Percentiles rank a stretch among this genome's conserved stretches.
Conservation (phyloP, 495 filamentous ascomycete genomes). For the Penicillium paradoxum region DNA sequence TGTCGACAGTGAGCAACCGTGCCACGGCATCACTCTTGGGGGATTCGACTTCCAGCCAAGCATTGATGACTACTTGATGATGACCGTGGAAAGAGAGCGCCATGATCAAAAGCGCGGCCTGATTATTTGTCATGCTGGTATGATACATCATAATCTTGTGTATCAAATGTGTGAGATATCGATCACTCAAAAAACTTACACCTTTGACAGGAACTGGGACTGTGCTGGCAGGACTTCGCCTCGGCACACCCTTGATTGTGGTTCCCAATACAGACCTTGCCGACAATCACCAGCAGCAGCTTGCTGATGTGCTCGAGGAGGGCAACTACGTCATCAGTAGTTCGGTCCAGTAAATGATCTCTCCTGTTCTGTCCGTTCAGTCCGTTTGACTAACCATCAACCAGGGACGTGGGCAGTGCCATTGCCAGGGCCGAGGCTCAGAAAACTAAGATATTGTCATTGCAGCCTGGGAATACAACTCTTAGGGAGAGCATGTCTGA, state of each 20-base stretch:
- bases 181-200: background rate
- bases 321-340: conserved; percentile 68
- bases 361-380: background rate
- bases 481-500: background rate
- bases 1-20: conserved; percentile 8
- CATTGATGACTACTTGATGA: conserved; percentile 52
- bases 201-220: conserved; percentile 68
- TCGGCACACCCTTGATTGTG: conserved; percentile 66
- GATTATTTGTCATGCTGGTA: conserved; percentile 90
- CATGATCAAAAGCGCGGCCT: conserved; percentile 49
- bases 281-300: conserved; percentile 87
- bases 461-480: background rate
- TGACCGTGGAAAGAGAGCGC: conserved; percentile 33
- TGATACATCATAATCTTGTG: background rate
- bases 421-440: conserved; percentile 22
- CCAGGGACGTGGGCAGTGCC: conserved; percentile 42
- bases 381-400: conserved; percentile 4
- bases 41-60: conserved; percentile 64
- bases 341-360: conserved; percentile 50
- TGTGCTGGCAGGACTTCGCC: conserved; percentile 74
- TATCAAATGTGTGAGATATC: background rate
- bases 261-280: conserved; percentile 80
- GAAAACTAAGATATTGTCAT: background rate
- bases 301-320: conserved; percentile 65
- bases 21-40: conserved; percentile 46